Evolutionary conservation across 768 basidiomycete genomes (phyloP).

Genomic region (Tylopilus subfusipes): DNA sequence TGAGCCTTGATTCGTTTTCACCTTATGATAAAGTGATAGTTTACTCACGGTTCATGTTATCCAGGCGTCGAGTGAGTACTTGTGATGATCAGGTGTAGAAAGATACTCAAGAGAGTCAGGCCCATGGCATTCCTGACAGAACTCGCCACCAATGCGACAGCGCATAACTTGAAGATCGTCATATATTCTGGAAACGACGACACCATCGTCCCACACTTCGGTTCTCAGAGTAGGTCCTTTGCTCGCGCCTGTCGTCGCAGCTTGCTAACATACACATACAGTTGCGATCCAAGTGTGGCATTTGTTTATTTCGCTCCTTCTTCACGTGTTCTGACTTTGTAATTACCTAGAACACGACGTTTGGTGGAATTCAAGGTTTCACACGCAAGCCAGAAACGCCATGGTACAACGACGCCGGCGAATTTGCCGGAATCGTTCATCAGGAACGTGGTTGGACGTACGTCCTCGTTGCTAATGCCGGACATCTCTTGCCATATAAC

Average conservation of each 20-base stretch:
- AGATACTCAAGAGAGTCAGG: slow-evolving; percentile 29
- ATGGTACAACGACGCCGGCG: slow-evolving; percentile 55
- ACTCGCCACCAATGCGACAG: slow-evolving; percentile 59
- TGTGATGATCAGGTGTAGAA: background rate
- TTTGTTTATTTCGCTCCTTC: background rate
- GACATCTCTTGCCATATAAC: slow-evolving; percentile 35
- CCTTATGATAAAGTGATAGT: background rate
- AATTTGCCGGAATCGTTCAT: slow-evolving; percentile 64
- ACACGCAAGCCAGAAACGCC: slow-evolving; percentile 62
- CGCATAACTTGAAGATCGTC: slow-evolving; percentile 44
- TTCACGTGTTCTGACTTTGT: background rate
- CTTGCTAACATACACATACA: slow-evolving; percentile 20
- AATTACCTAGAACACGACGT: slow-evolving; percentile 63
- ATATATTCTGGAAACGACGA: slow-evolving; percentile 71
- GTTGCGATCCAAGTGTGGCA: slow-evolving; percentile 51
- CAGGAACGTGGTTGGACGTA: slow-evolving; percentile 66
- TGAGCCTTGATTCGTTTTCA: slow-evolving; percentile 13
- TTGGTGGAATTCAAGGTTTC: slow-evolving; percentile 74
- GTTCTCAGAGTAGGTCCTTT: slow-evolving; percentile 51
- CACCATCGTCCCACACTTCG: slow-evolving; percentile 54
- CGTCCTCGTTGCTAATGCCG: slow-evolving; percentile 35
- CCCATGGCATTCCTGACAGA: slow-evolving; percentile 63
- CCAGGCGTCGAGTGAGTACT: slow-evolving; percentile 35
- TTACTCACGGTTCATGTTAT: background rate
- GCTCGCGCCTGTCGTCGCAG: background rate